These are phyloP conservation scores for Yamadazyma sp. DNA, from an alignment of 1,139 yeast species.

Conservation along the genomic window DNA sequence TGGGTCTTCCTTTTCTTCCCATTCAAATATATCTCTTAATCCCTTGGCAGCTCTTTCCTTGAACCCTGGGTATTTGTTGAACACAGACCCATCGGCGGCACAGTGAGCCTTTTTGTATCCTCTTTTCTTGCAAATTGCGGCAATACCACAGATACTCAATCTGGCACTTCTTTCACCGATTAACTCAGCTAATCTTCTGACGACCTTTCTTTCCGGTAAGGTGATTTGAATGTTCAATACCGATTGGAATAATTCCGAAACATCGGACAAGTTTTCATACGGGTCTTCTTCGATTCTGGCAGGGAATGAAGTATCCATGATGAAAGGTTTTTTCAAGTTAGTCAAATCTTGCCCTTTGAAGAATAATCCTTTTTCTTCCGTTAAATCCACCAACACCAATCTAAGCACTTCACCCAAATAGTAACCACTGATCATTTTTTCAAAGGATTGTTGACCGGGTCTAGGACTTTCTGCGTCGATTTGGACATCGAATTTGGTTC, in stretches of 20 bases:
- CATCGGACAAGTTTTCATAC: conserved; percentile 79
- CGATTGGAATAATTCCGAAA: conserved; percentile 61
- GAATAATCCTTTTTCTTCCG: conserved; percentile 57
- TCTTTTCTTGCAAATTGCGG: conserved; percentile 91
- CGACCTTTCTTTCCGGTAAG: conserved; percentile 74
- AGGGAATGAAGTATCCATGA: conserved; percentile 88
- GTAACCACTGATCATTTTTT: conserved; percentile 97
- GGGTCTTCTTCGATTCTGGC: conserved; percentile 88
- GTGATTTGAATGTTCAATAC: conserved; percentile 67
- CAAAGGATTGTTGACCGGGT: conserved; percentile 95
- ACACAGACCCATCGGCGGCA: conserved; percentile 98
- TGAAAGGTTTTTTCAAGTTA: conserved; percentile 57
- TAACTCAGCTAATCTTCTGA: conserved; percentile 81
- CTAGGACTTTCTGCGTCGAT: conserved; percentile 89
- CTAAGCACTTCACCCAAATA: conserved; percentile 92
- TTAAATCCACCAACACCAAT: conserved; percentile 72
- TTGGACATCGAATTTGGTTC: conserved; percentile 81
- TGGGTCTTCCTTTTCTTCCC: conserved; percentile 71
- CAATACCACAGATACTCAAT: conserved; percentile 91
- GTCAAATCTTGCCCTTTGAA: conserved; percentile 69
- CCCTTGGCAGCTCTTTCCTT: conserved; percentile 87
- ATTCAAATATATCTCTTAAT: conserved; percentile 84
- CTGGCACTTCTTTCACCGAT: conserved; percentile 93
- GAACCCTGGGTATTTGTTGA: conserved; percentile 90
- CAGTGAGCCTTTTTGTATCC: conserved; percentile 75